Conservation (phyloP, 140 eudicot genomes). For the Bidens hawaiensis region DNA sequence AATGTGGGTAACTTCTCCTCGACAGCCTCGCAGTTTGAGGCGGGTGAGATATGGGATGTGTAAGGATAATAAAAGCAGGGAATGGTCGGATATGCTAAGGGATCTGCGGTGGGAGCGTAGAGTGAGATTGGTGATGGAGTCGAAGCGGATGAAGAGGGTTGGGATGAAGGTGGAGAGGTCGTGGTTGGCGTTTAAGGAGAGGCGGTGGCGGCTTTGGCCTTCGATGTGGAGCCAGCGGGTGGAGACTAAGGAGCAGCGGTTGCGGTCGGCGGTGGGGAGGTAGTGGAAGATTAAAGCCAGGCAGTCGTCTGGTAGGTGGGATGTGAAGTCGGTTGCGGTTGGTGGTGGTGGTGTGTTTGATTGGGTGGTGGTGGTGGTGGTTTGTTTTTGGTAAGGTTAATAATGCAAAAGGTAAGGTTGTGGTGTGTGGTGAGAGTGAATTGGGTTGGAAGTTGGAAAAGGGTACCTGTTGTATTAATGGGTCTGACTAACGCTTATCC, state of each 20-base stretch:
- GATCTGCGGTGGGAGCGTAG: slow-evolving; percentile 20
- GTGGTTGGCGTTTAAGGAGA: slow-evolving; percentile 14
- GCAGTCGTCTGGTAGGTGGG: slow-evolving; percentile 27
- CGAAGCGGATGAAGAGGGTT: slow-evolving; percentile 11
- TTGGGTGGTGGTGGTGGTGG: no score
- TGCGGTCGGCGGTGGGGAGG: slow-evolving; percentile 21
- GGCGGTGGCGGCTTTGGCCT: slow-evolving; percentile 27
- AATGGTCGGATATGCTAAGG: slow-evolving; percentile 10
- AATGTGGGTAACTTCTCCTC: slow-evolving; percentile 26
- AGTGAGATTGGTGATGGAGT: slow-evolving; percentile 21
- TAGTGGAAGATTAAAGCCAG: slow-evolving; percentile 18
- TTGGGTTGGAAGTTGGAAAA: no score
- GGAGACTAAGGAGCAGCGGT: slow-evolving; percentile 11
- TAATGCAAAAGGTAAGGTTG: no score
- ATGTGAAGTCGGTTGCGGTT: slow-evolving; percentile 20
- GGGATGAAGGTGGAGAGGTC: neutral
- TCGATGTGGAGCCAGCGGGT: slow-evolving; percentile 23
- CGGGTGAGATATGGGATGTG: slow-evolving; percentile 26
- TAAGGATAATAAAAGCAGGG: neutral
- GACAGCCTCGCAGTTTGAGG: slow-evolving; percentile 35
- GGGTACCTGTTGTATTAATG: no score
- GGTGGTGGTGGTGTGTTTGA: no score
- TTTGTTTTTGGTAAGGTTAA: no score
- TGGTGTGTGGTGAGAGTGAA: no score
- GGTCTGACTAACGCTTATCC: no score